phyloP scores from a whole-genome alignment of 1,139 yeast genomes.

The Saccharomycopsis hybrid region DNA sequence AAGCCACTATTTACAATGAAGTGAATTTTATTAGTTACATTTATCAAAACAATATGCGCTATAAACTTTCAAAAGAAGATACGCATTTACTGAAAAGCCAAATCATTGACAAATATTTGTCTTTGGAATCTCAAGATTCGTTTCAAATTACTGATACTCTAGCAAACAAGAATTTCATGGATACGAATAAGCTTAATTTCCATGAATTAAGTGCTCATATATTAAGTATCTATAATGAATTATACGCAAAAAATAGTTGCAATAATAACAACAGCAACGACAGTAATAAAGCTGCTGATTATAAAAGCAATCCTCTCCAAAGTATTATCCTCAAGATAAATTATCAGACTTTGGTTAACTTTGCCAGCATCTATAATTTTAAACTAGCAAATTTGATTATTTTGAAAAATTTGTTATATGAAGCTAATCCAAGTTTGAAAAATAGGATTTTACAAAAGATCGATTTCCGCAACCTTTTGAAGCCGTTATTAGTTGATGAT shows the following conservation, averaged over 20 bases:
- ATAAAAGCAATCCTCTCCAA: neutral
- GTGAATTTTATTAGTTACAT: neutral
- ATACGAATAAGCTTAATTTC: neutral
- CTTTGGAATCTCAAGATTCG: neutral
- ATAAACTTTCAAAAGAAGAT: neutral
- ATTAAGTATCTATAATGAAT: neutral
- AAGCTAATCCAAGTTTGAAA: conserved; percentile 3
- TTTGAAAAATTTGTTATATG: conserved; percentile 14
- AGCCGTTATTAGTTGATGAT: conserved; percentile 1
- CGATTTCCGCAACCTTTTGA: neutral
- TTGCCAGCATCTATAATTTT: conserved; percentile 1
- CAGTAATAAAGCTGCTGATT: too few species aligned
- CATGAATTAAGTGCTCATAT: neutral
- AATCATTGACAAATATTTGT: neutral
- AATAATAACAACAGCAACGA: too few species aligned
- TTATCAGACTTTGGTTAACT: conserved; percentile 1
- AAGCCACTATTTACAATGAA: too few species aligned
- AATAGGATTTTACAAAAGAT: conserved; percentile 3
- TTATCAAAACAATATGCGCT: neutral
- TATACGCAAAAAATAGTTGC: neutral
- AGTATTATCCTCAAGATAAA: neutral
- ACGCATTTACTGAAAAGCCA: too few species aligned
- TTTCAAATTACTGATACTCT: neutral
- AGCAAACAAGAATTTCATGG: neutral
- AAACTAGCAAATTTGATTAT: conserved; percentile 10